Conservation (phyloP, 2,329 filamentous ascomycete species). For the Lithohypha guttulata region DNA sequence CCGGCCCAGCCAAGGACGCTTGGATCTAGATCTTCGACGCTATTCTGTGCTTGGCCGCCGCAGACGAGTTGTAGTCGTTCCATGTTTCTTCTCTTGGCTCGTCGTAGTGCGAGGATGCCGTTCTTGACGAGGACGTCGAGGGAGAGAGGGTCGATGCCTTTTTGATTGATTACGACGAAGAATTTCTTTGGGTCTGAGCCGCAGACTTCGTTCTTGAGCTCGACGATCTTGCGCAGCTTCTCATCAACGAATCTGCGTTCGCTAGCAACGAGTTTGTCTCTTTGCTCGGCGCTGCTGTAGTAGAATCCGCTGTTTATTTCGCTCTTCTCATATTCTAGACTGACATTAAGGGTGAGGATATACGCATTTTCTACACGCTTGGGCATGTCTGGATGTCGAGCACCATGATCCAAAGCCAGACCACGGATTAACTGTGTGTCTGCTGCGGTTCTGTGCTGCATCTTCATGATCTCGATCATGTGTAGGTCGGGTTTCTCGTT, state of each 20-base stretch:
- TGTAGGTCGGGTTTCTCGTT: constrained; percentile 90
- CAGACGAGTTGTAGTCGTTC: constrained; percentile 87
- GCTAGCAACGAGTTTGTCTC: constrained; percentile 95
- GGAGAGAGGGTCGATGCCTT: constrained; percentile 94
- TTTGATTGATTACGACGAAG: constrained; percentile 98
- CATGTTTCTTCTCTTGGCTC: constrained; percentile 98
- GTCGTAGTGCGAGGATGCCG: constrained; percentile 83
- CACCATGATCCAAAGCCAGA: constrained; percentile 86
- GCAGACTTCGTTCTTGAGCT: constrained; percentile 95
- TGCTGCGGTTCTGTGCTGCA: constrained; percentile 94
- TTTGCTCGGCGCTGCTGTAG: constrained; percentile 92
- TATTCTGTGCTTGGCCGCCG: constrained; percentile 86
- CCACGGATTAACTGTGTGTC: constrained; percentile 94
- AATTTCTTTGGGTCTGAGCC: constrained; percentile 86
- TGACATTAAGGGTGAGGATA: constrained; percentile 92
- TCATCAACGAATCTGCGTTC: constrained; percentile 92
- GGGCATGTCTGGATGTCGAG: constrained; percentile 95
- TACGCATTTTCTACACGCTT: constrained; percentile 91
- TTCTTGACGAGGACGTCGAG: constrained; percentile 97
- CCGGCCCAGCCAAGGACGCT: constrained; percentile 93
- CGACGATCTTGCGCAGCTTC: constrained; percentile 94
- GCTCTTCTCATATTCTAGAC: constrained; percentile 95
- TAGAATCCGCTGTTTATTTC: constrained; percentile 99
- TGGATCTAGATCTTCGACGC: constrained; percentile 80
- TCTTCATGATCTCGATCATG: constrained; percentile 99